phyloP scores from a whole-genome alignment of 129 eudicot genomes.

The Sambucus nigra region DNA sequence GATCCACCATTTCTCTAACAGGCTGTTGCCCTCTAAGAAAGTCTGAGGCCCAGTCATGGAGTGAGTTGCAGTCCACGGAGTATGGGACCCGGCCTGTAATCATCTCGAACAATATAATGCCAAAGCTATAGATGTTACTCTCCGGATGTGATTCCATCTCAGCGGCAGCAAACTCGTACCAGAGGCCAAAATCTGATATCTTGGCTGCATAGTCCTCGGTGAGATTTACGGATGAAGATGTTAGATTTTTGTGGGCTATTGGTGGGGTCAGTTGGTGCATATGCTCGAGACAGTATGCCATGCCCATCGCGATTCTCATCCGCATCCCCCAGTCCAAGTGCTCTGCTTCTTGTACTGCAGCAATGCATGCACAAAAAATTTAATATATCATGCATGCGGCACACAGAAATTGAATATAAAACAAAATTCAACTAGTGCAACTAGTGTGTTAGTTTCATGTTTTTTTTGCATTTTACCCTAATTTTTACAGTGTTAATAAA shows the following conservation, averaged over 20 bases:
- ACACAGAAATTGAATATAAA: neutral
- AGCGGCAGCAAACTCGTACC: slow-evolving; percentile 31
- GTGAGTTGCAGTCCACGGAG: slow-evolving; percentile 32
- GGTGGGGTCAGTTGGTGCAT: slow-evolving; percentile 82
- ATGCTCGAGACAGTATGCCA: slow-evolving; percentile 81
- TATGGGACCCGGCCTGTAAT: slow-evolving; percentile 64
- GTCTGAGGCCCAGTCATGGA: slow-evolving; percentile 80
- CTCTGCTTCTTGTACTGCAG: slow-evolving; percentile 86
- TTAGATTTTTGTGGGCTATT: slow-evolving; percentile 50
- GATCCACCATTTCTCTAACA: slow-evolving; percentile 59
- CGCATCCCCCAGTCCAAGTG: slow-evolving; percentile 84
- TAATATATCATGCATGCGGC: neutral
- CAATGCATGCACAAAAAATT: too few species aligned
- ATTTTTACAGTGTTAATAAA: neutral
- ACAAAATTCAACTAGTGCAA: neutral
- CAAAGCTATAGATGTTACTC: slow-evolving; percentile 70
- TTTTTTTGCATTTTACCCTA: too few species aligned
- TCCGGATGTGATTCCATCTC: slow-evolving; percentile 35
- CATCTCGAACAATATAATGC: slow-evolving; percentile 64
- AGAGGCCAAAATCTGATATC: slow-evolving; percentile 64
- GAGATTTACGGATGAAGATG: slow-evolving; percentile 55
- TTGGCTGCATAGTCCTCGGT: slow-evolving; percentile 96
- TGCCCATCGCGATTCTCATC: slow-evolving; percentile 80
- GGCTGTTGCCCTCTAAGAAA: slow-evolving; percentile 35
- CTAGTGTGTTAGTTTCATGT: too few species aligned